Base-by-base conservation (phyloP, 2,329 filamentous ascomycete species). In the Talaromyces sp. region DNA sequence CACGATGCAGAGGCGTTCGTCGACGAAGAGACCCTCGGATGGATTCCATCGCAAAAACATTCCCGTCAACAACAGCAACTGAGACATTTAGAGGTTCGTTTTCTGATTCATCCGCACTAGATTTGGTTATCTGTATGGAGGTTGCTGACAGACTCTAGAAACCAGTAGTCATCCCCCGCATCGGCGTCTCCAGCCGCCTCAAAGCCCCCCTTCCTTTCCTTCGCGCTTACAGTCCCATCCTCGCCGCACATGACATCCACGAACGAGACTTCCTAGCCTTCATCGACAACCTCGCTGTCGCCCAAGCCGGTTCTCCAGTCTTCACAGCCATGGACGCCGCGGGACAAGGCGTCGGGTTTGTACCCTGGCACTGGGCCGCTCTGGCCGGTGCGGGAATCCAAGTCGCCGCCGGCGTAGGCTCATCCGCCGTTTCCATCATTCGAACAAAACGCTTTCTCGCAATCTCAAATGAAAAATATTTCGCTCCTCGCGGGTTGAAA, bases 231-330 rank as follows among this genome's bases (percentile, higher is more conserved):
- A 63, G 66, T 7, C 62, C 65, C 4, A 19, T 8, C 5, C 67
- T 69, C 6, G 25, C 13, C 7, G 22, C 11, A 8, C 61, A 69
- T 56, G 41, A 59, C 19, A 67, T 69, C 9, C 5, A 63, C 25
- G 57, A 63, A 33, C 22, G 43, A 6, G 56, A 67, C 3, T 68
- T 69, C 35, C 43, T 68, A n/a, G 64, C 56, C 2, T 69, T 69
- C 39, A 65, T 69, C 25, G 68, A 69, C 61, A 67, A 61, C 10
- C 47, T 68, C 1, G 27, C 31, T n/a, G 60, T 69, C 2, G 68
- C 65, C 1, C 65, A 56, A 31, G 63, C 67, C 8, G 64, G 64
- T 19, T 60, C 64, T 2, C 66, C 68, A 3, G 50, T 66, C 7
- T 61, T 69, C 49, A 41, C 63, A 52, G 62, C 50, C 7, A 31